Evolutionary conservation across 345 rosid species (phyloP), one percentile per base, ranked within the genome.

Genomic region (Brassica incana): DNA sequence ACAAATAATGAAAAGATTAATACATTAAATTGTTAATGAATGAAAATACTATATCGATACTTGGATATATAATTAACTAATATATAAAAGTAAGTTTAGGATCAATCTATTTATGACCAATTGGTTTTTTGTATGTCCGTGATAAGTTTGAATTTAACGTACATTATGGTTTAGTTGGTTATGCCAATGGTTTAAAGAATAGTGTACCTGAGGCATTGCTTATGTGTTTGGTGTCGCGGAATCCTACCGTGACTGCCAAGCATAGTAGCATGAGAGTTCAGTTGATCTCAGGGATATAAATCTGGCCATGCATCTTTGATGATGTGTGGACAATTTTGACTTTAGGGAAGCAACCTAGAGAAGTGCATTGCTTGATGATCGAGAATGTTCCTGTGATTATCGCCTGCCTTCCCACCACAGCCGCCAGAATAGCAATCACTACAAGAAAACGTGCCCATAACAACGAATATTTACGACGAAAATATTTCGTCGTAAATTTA

Each of bases 351-450:
- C 98, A 96, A 18, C 97, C 95, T 80, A 93, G 82, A 78, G 99
- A 84, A 74, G 95, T 88, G 79, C 98, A 92, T 75, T 96, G 99
- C 82, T 91, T 96, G 84, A 96, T 92, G 69, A 96, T 91, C 0
- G 99, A 96, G 84, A 93, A 96, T 67, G 98, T 96, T 68, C 98
- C 99, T 0, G 99, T 92, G 83, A 96, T 93, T 76, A 93, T 85
- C 11, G 99, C 98, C 78, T 96, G 98, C 81, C 99, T 89, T 77
- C 98, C 99, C 0, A 93, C 99, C 33, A 95, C 97, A 43, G 98
- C 99, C 5, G 98, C 98, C 71, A 90, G 87, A 52, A 93, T 96
- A 66, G 99, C 99, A 73, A 93, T n/a, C n/a, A n/a, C n/a, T n/a
- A n/a, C n/a, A n/a, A n/a, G n/a, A n/a, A n/a, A n/a, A n/a, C n/a